Evolutionary conservation across 2,329 filamentous ascomycete species (phyloP).

Genomic region (Aspergillus proliferans): DNA sequence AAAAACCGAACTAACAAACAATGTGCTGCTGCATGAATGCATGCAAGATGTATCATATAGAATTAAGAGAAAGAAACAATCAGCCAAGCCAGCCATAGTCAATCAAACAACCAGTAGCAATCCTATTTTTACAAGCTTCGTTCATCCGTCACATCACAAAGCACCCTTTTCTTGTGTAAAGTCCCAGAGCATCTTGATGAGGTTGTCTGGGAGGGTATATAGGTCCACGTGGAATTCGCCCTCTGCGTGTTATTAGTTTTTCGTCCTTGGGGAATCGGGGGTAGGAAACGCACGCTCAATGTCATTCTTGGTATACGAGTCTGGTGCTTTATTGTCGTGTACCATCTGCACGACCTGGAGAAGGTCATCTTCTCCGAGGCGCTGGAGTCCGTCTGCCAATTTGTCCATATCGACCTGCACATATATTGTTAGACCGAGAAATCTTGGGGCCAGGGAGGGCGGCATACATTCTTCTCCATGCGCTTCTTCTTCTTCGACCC

Average conservation of each 20-base stretch:
- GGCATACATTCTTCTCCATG: constrained; percentile 52
- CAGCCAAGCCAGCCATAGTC: too few relatives aligned
- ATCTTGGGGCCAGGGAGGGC: not conserved
- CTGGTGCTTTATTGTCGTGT: constrained; percentile 89
- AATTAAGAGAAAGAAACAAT: too few relatives aligned
- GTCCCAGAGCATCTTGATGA: constrained; percentile 95
- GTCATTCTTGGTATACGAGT: constrained; percentile 96
- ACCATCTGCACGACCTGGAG: constrained; percentile 96
- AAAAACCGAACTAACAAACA: too few relatives aligned
- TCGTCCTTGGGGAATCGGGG: not conserved
- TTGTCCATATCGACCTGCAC: constrained; percentile 81
- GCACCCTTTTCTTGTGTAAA: constrained; percentile 53
- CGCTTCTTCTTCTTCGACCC: constrained; percentile 72
- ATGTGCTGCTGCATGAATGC: too few relatives aligned
- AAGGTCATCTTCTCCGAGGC: constrained; percentile 85
- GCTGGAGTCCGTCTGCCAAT: constrained; percentile 83
- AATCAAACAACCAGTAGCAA: too few relatives aligned
- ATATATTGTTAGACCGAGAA: not conserved
- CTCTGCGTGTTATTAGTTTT: constrained; percentile 49
- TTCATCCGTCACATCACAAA: constrained; percentile 16
- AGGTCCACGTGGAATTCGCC: constrained; percentile 98
- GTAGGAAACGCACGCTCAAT: constrained; percentile 66
- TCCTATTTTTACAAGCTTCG: too few relatives aligned
- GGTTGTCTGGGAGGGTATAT: constrained; percentile 85
- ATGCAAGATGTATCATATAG: too few relatives aligned